A percentile compares a stretch with the other conserved stretches of the same genome.
Evolutionary conservation across 2,329 filamentous ascomycete species (phyloP).

Genomic region (Apiospora sp.): DNA sequence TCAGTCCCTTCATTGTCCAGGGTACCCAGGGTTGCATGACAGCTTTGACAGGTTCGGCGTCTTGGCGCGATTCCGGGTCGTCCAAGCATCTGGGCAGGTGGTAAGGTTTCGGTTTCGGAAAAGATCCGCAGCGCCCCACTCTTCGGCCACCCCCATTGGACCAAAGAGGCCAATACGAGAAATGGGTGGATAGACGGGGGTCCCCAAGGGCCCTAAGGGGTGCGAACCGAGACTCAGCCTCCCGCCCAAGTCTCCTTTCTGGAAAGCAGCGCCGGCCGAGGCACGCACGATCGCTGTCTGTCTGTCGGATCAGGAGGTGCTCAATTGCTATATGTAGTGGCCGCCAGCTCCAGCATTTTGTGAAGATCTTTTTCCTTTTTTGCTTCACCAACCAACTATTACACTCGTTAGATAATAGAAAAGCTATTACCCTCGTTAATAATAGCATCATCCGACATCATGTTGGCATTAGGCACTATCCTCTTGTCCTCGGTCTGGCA

Average conservation of each 20-base stretch:
- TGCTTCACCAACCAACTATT: too few relatives aligned
- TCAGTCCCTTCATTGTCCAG: neutral
- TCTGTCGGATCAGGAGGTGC: neutral
- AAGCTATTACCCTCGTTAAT: neutral
- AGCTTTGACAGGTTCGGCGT: neutral
- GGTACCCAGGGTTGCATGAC: neutral
- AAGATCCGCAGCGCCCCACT: neutral
- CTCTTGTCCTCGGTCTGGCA: neutral
- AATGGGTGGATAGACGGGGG: neutral
- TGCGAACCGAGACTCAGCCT: neutral
- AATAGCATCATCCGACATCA: conserved; percentile 14
- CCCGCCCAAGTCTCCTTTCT: neutral
- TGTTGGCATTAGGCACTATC: conserved; percentile 3
- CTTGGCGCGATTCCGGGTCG: neutral
- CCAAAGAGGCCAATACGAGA: neutral
- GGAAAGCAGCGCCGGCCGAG: neutral
- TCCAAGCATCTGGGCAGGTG: neutral
- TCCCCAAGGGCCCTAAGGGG: neutral
- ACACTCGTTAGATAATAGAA: neutral
- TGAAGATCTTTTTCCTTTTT: neutral
- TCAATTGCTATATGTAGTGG: conserved; percentile 5
- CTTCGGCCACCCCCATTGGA: neutral
- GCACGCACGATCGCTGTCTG: neutral
- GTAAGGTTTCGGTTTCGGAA: neutral
- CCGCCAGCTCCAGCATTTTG: neutral